phyloP scores from a whole-genome alignment of 352 stramenopile genomes.

The Phytophthora hybrid region DNA sequence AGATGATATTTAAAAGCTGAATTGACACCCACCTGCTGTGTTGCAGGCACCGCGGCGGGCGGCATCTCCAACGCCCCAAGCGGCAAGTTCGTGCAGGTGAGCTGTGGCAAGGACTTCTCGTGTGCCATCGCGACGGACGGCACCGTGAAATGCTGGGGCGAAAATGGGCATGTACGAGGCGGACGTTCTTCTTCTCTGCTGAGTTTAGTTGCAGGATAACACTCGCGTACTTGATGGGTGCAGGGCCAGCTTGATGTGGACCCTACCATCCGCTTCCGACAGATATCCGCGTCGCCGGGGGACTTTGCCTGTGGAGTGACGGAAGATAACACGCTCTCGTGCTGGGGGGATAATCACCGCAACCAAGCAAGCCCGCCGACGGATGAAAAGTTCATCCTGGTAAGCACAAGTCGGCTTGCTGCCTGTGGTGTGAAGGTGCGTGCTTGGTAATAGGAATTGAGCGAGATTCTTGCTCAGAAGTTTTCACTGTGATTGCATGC shows the following conservation, averaged over 20 bases:
- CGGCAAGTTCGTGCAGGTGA: conserved; percentile 83
- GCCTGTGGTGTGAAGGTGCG: conserved; percentile 69
- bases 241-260: conserved; percentile 66
- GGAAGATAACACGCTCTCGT: conserved; percentile 55
- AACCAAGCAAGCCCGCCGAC: conserved; percentile 58
- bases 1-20: not conserved
- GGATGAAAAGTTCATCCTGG: conserved; percentile 63
- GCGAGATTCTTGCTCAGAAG: not conserved
- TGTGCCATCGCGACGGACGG: conserved; percentile 66
- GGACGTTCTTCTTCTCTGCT: not conserved
- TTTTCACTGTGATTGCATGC: conserved; percentile 11
- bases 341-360: conserved; percentile 83
- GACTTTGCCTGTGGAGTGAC: conserved; percentile 78
- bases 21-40: not conserved
- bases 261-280: conserved; percentile 49
- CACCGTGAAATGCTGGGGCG: conserved; percentile 66
- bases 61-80: conserved; percentile 47
- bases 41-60: conserved; percentile 43
- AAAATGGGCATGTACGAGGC: conserved; percentile 60
- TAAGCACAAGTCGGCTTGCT: conserved; percentile 71
- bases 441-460: not conserved
- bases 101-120: conserved; percentile 73
- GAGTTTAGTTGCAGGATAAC: conserved; percentile 1
- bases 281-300: conserved; percentile 71
- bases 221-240: conserved; percentile 1